A percentile compares a stretch with the other conserved stretches of the same genome.
Evolutionary conservation across 441 rosid genomes (phyloP).

Genomic region (Corymbia calophylla): DNA sequence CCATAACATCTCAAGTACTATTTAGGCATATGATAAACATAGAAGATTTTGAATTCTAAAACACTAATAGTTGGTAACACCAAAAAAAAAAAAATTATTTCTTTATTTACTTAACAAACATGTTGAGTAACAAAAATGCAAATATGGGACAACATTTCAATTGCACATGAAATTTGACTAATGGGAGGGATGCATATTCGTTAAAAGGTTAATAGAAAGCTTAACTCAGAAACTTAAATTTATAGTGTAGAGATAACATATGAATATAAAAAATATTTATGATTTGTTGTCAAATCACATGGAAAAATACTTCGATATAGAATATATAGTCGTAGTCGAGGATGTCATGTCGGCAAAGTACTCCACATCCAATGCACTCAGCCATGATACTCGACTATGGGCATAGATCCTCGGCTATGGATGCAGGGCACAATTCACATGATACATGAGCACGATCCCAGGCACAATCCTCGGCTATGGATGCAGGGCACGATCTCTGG

Average conservation of each 20-base stretch:
- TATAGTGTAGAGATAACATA: rapidly evolving
- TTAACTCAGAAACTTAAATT: no score
- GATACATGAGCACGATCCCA: no score
- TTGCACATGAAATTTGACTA: background rate
- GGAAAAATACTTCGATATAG: background rate
- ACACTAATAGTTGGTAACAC: background rate
- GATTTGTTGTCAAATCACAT: background rate
- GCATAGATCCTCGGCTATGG: no score
- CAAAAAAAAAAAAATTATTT: background rate
- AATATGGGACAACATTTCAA: background rate
- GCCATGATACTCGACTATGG: no score
- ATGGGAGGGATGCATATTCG: background rate
- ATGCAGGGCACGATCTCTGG: no score
- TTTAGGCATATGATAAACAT: background rate
- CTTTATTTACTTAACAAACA: background rate
- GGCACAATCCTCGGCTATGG: no score
- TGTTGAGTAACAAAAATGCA: background rate
- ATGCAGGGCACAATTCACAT: no score
- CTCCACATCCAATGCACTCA: background rate
- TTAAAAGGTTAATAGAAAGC: background rate
- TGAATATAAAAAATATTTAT: no score
- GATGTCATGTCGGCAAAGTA: background rate
- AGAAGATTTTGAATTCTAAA: background rate
- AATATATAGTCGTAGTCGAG: background rate
- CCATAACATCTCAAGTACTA: background rate